These are phyloP conservation scores for Kalmanozyma brasiliensis DNA, from an alignment of 1,284 basidiomycete genomes.

Conservation along the genomic window DNA sequence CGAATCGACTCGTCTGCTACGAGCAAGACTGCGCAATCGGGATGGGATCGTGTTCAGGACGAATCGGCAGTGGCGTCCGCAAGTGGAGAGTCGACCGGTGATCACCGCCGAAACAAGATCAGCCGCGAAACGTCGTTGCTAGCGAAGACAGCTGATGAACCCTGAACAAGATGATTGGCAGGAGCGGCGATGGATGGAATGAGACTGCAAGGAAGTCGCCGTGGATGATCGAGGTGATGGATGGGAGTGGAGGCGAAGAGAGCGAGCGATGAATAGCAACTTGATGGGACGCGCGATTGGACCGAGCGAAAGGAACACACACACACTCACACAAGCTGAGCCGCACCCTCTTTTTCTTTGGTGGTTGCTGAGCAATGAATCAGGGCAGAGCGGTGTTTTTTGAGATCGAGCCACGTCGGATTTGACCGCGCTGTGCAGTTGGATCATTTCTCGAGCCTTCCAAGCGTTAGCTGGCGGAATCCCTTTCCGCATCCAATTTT, in stretches of 20 bases:
- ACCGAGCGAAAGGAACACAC: slow-evolving; percentile 24
- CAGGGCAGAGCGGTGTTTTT: slow-evolving; percentile 7
- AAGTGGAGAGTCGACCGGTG: no score
- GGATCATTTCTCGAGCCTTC: background rate
- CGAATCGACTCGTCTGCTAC: background rate
- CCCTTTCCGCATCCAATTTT: slow-evolving; percentile 4
- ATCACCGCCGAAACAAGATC: background rate
- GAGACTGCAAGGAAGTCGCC: background rate
- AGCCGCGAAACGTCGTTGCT: background rate
- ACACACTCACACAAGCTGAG: slow-evolving; percentile 4
- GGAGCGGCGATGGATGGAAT: background rate
- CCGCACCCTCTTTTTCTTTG: background rate
- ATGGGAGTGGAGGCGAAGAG: slow-evolving; percentile 19
- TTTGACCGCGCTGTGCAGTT: slow-evolving; percentile 8
- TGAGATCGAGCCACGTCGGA: background rate
- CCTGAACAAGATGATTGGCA: background rate
- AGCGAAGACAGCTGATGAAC: background rate
- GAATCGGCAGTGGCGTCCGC: slow-evolving; percentile 2
- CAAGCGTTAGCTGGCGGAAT: background rate
- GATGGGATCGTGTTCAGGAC: no score
- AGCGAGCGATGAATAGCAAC: slow-evolving; percentile 14
- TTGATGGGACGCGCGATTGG: slow-evolving; percentile 19
- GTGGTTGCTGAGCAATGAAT: no score
- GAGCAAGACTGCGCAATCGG: slow-evolving; percentile 1
- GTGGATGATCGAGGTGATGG: slow-evolving; percentile 4